Percentiles rank a stretch among this genome's conserved stretches.
Conservation (phyloP, 2,329 filamentous ascomycete species). For the Curvularia spicifera region DNA sequence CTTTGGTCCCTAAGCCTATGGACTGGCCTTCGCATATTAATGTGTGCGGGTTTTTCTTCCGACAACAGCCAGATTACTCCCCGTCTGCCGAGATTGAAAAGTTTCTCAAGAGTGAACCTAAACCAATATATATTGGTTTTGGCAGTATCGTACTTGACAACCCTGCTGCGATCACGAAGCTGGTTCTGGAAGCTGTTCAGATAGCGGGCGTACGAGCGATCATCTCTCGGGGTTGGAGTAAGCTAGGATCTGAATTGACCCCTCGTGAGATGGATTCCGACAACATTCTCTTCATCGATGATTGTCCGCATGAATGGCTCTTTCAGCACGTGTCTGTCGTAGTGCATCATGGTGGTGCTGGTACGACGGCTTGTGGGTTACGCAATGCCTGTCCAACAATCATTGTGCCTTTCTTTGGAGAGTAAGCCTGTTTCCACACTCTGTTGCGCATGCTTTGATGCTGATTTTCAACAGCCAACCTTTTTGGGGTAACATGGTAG, state of each 20-base stretch:
- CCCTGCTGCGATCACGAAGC: conserved; percentile 52
- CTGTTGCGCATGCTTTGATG: too few relatives aligned
- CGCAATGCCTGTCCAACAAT: conserved; percentile 77
- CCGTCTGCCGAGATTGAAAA: conserved; percentile 49
- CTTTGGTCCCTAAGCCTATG: conserved; percentile 30
- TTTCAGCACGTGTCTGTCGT: conserved; percentile 79
- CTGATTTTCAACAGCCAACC: conserved; percentile 32
- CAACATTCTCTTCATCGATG: conserved; percentile 64
- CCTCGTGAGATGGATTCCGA: not conserved
- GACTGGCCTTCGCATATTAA: conserved; percentile 26
- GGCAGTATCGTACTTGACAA: conserved; percentile 64
- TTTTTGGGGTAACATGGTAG: conserved; percentile 45
- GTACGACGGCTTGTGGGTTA: conserved; percentile 82
- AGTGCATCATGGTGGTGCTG: conserved; percentile 85
- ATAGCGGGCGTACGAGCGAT: conserved; percentile 52
- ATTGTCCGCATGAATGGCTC: conserved; percentile 78
- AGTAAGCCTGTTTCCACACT: conserved; percentile 51
- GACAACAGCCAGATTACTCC: conserved; percentile 46
- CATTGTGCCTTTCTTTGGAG: conserved; percentile 75
- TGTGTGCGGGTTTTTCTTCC: conserved; percentile 58
- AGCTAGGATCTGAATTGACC: not conserved
- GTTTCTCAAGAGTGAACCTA: conserved; percentile 57
- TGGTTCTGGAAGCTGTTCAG: conserved; percentile 56
- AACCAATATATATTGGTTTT: conserved; percentile 65
- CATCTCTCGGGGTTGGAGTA: conserved; percentile 55